Base-by-base conservation (phyloP, 805 yeast genomes). In the Saturnispora bothae region DNA sequence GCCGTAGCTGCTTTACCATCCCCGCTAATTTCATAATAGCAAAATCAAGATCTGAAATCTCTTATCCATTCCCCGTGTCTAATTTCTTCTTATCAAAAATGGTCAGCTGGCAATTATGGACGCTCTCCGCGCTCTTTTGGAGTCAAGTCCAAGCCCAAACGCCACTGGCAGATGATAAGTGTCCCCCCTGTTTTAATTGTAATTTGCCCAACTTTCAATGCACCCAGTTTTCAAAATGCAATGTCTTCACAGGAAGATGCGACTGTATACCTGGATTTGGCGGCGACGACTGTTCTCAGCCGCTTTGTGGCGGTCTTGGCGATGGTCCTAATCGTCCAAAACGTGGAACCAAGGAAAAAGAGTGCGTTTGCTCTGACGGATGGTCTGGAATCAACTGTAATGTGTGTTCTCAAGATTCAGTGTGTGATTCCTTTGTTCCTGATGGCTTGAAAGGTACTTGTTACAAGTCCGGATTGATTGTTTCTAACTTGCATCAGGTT, bases 341-440 rank as follows among this genome's bases (percentile, higher is more conserved):
- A 10, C 65, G 92, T 51, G 60, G 72, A 5, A 48, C 30, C 13
- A 62, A 63, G 17, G 70, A 68, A 12, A 59, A 67, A 1, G 48
- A 66, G 0, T 92, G 98, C 60, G 63, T 63, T 0, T 89, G 98
- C 61, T 71, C 71, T 35, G 68, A 67, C 3, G 98, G 98, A 3
- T 92, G 98, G 98, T 63, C 66, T 4, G 97, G 98, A 31, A 81
- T 92, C 53, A 92, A 92, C 54, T 92, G 98, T 68, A 92, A 83
- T 52, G 59, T 92, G 55, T 92, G 98, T 60, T 63, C 67, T 18
- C 54, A 56, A 4, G 94, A 92, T 54, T 56, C 66, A 3, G 81
- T 78, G 2, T 92, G 98, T 63, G 83, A 84, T 55, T 63, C 82
- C 0, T 82, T 92, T 49, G 75, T 89, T 76, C 97, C 97, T 1